A percentile compares a stretch with the other conserved stretches of the same genome.
These are phyloP conservation scores for Torulaspora microellipsoides DNA, from an alignment of 805 yeast genomes.

Conservation along the genomic window DNA sequence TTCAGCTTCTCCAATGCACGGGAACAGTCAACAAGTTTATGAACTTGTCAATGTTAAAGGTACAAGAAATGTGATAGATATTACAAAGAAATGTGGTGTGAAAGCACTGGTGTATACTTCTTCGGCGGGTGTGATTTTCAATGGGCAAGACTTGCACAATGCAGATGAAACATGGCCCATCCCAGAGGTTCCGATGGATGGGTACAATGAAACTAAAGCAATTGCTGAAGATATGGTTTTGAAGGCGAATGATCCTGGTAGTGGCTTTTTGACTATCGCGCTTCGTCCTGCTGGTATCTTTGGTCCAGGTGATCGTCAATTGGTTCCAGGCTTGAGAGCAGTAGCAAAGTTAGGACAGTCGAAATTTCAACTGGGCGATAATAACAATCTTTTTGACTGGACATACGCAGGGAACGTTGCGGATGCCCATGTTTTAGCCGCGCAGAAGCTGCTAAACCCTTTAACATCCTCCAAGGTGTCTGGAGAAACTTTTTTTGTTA, in stretches of 20 bases:
- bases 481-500: constrained; percentile 85
- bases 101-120: constrained; percentile 88
- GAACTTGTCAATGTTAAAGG: constrained; percentile 90
- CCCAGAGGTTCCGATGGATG: constrained; percentile 91
- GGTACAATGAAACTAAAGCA: constrained; percentile 93
- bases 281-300: constrained; percentile 96
- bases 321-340: constrained; percentile 85
- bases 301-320: constrained; percentile 97
- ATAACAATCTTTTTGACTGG: constrained; percentile 91
- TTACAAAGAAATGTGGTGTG: constrained; percentile 46
- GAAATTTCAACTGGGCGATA: constrained; percentile 90
- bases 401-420: constrained; percentile 99
- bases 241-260: constrained; percentile 56
- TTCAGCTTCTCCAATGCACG: constrained; percentile 96
- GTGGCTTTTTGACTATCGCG: constrained; percentile 69
- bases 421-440: constrained; percentile 91
- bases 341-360: constrained; percentile 84
- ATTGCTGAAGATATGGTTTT: constrained; percentile 81
- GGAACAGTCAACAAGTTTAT: constrained; percentile 73
- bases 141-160: constrained; percentile 87
- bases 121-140: constrained; percentile 94
- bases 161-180: constrained; percentile 95
- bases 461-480: constrained; percentile 46
- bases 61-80: constrained; percentile 66
- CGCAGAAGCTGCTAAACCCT: constrained; percentile 59